Evolutionary conservation across 257 asterid species (phyloP), one percentile per base, ranked within the genome.

Genomic region (Plantago elongata): DNA sequence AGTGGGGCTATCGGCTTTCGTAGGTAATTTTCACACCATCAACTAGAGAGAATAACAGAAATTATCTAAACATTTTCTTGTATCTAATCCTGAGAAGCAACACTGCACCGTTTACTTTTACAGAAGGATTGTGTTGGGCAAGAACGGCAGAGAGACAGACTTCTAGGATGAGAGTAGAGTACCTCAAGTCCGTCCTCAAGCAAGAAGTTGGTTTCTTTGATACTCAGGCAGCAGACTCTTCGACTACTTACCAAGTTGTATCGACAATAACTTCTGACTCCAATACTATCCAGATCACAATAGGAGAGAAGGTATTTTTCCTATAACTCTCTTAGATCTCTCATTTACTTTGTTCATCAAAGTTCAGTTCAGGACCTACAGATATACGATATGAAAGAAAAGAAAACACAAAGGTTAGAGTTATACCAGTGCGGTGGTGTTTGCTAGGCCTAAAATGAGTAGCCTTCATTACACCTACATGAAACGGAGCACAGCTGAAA

Each of bases 81-180:
- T 5, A n/a, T 13, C 9, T 13, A 50, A 60, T 59, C 50, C 61
- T 64, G 46, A 45, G 69, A 55, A 47, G 51, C 13, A 29, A 13
- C 5, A 4, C 47, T 45, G 30, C 15, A 3, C 9, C 45, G 13
- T 69, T 69, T n/a, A 22, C 51, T 57, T 72, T 50, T 64, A 30
- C 83, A 88, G 96, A 88, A 62, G 96, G 96, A 64, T 50, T 88
- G 29, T 88, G 96, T 60, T 88, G 96, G 96, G 95, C 95, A 58
- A 85, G 95, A 79, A 88, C 96, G 1, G 96, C 96, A 49, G 96
- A 88, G 74, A 88, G 96, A 63, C 96, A 88, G 77, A 85, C 84
- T 47, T 85, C 96, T 42, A 30, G 85, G 57, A 85, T 88, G 96
- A 79, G 96, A 79, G n/a, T 88, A n/a, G 95, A 83, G 72, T 88